Evolutionary conservation across 2,329 filamentous ascomycete species (phyloP), one percentile per base, ranked within the genome.

Genomic region (Aspergillus fischeri): DNA sequence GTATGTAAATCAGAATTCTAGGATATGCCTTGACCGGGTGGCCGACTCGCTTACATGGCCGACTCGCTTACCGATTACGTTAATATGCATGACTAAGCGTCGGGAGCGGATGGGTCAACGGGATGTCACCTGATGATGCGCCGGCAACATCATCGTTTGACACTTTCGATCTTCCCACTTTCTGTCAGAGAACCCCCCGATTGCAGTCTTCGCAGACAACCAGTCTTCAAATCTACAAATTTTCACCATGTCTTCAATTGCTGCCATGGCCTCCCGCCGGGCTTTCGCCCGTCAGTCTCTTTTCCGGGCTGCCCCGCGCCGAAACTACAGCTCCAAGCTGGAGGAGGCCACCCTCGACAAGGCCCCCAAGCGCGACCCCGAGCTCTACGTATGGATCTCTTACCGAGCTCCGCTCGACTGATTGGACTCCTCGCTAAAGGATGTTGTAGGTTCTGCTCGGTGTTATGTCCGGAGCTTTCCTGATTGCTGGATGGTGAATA

Each of bases 391-490:
- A 84, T 65, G 84, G 11, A 59, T 53, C 50, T 52, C 42, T 38
- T 44, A 29, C 42, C 35, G 27, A 57, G 57, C 55, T 32, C 47
- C 51, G 57, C 49, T 62, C 55, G 35, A 61, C 62, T 47, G 57
- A 54, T 35, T 38, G 48, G 35, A 58, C n/a, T 48, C 47, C 49
- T 57, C 32, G 54, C 64, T 67, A 63, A 70, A 57, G 49, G 3
- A 1, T 25, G 10, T 45, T 58, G 50, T 70, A 97, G 94, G 86
- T 97, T 72, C 89, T 99, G 65, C 85, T 92, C 63, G 90, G 86
- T 72, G 87, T 97, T 75, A 96, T 97, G 91, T 87, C 89, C 69
- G 87, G 88, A 75, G 89, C 91, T 69, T 89, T 97, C 72, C 87
- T 87, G 71, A 86, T 94, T 69, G 93, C 91, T 66, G 93, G 93